phyloP scores from a whole-genome alignment of 495 filamentous ascomycete genomes.

The Mycothermus thermophilus region DNA sequence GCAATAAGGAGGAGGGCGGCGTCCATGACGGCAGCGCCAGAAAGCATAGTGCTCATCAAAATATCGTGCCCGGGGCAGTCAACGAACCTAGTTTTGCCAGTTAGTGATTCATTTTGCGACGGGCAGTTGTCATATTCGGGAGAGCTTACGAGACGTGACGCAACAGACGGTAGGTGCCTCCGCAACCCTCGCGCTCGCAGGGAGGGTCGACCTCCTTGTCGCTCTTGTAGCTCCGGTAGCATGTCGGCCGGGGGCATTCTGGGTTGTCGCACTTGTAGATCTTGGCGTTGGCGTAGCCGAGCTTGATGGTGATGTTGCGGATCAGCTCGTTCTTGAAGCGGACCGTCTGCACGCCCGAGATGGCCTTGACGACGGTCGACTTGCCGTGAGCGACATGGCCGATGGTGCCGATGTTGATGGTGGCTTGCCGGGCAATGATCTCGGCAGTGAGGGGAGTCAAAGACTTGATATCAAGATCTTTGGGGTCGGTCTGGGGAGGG shows the following conservation, averaged over 20 bases:
- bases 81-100: constrained; percentile 51
- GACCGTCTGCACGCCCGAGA: constrained; percentile 96
- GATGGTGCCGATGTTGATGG: constrained; percentile 98
- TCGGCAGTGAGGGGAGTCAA: constrained; percentile 83
- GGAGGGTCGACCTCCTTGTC: constrained; percentile 94
- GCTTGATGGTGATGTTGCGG: constrained; percentile 98
- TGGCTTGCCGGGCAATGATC: constrained; percentile 93
- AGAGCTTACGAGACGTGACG: constrained; percentile 72
- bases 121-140: not conserved
- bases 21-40: constrained; percentile 98
- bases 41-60: constrained; percentile 99
- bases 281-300: constrained; percentile 98
- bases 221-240: constrained; percentile 94
- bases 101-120: constrained; percentile 3
- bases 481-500: constrained; percentile 82
- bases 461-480: constrained; percentile 61
- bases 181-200: constrained; percentile 86
- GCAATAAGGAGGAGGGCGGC: constrained; percentile 91
- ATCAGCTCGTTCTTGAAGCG: constrained; percentile 99
- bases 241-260: constrained; percentile 82
- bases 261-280: constrained; percentile 96
- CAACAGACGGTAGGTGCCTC: constrained; percentile 67
- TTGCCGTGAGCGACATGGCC: constrained; percentile 98
- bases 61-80: constrained; percentile 99
- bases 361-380: constrained; percentile 96